Percentiles rank a stretch among this genome's conserved stretches.
Conservation (phyloP, 495 filamentous ascomycete genomes). For the Pseudevernia furfuracea region DNA sequence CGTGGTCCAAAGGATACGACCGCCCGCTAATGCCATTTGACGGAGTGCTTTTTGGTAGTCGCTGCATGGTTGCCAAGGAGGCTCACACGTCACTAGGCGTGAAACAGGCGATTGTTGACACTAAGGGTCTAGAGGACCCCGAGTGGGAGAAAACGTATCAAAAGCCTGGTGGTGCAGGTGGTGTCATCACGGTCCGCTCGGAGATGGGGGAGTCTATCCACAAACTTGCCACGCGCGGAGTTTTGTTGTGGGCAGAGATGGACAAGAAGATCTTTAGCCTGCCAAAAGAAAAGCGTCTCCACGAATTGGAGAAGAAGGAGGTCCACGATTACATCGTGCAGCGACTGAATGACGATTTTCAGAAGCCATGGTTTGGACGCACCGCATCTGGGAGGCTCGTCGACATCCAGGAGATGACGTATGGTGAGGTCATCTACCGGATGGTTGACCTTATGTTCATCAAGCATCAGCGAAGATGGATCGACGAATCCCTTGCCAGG, state of each 20-base stretch:
- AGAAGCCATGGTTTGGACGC: constrained; percentile 37
- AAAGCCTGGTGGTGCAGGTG: constrained; percentile 24
- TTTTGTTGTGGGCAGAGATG: constrained; percentile 35
- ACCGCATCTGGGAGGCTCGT: constrained; percentile 25
- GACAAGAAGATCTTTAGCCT: constrained; percentile 35
- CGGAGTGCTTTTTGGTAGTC: constrained; percentile 40
- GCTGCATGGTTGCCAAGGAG: constrained; percentile 45
- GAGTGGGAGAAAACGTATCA: constrained; percentile 33
- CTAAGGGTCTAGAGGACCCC: constrained; percentile 29
- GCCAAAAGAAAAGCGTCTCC: constrained; percentile 1
- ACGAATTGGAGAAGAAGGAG: too few species aligned
- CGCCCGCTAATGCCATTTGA: constrained; percentile 45
- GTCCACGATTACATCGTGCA: constrained; percentile 24
- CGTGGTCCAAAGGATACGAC: constrained; percentile 37
- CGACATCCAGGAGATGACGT: constrained; percentile 37
- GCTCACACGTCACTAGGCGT: constrained; percentile 33
- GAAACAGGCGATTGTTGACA: constrained; percentile 29
- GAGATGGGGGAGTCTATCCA: constrained; percentile 43
- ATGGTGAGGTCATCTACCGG: constrained; percentile 31
- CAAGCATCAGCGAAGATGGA: constrained; percentile 33
- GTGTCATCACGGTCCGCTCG: constrained; percentile 35
- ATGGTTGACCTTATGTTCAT: constrained; percentile 35
- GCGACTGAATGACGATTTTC: constrained; percentile 34
- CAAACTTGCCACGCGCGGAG: constrained; percentile 37
- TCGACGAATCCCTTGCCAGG: constrained; percentile 28